phyloP scores from a whole-genome alignment of 179 eudicot species.

The Nepenthes alata region DNA sequence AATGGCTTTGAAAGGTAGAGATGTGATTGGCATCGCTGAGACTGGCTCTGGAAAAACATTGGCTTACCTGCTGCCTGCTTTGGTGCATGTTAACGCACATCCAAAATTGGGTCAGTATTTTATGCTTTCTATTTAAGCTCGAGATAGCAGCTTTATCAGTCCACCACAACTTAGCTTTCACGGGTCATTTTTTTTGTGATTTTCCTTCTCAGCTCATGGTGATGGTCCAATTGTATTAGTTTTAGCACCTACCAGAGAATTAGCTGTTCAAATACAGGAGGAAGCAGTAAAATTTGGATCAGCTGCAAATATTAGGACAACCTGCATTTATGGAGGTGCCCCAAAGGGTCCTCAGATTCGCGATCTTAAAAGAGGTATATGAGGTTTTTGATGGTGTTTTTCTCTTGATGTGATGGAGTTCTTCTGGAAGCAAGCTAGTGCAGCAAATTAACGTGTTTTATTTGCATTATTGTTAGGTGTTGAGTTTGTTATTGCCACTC shows the following conservation, averaged over 20 bases:
- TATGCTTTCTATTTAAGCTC: not conserved
- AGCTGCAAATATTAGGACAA: conserved; percentile 62
- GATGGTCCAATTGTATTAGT: conserved; percentile 86
- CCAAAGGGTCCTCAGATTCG: conserved; percentile 97
- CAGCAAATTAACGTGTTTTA: not conserved
- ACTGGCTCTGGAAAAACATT: conserved; percentile 93
- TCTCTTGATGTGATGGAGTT: conserved; percentile 1
- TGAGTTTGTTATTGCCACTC: conserved; percentile 84
- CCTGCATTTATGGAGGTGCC: conserved; percentile 89
- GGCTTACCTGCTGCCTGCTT: conserved; percentile 77
- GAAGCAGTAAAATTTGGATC: conserved; percentile 82
- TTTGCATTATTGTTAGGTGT: conserved; percentile 37
- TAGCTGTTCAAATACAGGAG: conserved; percentile 90
- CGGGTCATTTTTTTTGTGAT: not conserved
- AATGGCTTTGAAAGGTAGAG: conserved; percentile 92
- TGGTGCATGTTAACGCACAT: conserved; percentile 87
- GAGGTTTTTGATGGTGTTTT: conserved; percentile 23
- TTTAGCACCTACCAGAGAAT: conserved; percentile 87
- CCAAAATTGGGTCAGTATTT: conserved; percentile 51
- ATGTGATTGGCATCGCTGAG: conserved; percentile 89
- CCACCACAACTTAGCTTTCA: not conserved
- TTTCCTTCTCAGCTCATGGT: conserved; percentile 48
- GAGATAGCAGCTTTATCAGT: not conserved
- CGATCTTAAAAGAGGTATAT: conserved; percentile 87
- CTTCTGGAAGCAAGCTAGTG: not conserved